These are phyloP conservation scores for Sporobolomyces phaffii DNA, from an alignment of 768 basidiomycete species.

Conservation along the genomic window DNA sequence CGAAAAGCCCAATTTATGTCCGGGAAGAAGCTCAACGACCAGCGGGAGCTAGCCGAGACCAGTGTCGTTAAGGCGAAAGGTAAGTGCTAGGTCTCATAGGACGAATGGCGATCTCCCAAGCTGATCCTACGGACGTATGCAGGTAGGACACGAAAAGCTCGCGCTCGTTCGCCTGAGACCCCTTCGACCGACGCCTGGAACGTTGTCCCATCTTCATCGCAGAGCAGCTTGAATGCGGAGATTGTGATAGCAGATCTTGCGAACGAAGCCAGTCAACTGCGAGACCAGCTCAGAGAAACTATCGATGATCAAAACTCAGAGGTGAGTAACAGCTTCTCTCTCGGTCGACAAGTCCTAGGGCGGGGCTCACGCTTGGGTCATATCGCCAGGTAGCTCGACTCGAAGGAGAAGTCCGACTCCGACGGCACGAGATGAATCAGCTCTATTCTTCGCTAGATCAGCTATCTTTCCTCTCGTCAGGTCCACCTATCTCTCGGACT, in stretches of 20 bases:
- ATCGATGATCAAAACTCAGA: neutral
- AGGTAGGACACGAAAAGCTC: no score
- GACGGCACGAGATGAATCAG: slow-evolving; percentile 3
- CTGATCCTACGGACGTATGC: no score
- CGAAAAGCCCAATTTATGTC: neutral
- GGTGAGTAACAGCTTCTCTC: no score
- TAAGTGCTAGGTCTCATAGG: neutral
- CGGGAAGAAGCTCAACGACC: neutral
- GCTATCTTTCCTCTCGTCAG: neutral
- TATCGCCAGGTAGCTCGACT: neutral
- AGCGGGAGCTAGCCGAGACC: neutral
- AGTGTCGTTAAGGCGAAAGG: neutral
- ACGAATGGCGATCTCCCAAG: no score
- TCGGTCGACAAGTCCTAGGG: no score
- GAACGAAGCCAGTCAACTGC: neutral
- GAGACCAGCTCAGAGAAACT: neutral
- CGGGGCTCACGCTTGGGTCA: no score
- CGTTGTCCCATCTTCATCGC: no score
- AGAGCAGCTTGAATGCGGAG: no score
- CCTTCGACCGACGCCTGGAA: neutral
- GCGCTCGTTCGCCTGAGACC: neutral
- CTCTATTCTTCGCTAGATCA: slow-evolving; percentile 6
- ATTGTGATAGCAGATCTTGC: neutral
- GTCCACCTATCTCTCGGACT: neutral
- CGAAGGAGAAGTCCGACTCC: neutral